These are phyloP conservation scores for Adansonia gregorii DNA, from an alignment of 441 rosid species.

Conservation along the genomic window DNA sequence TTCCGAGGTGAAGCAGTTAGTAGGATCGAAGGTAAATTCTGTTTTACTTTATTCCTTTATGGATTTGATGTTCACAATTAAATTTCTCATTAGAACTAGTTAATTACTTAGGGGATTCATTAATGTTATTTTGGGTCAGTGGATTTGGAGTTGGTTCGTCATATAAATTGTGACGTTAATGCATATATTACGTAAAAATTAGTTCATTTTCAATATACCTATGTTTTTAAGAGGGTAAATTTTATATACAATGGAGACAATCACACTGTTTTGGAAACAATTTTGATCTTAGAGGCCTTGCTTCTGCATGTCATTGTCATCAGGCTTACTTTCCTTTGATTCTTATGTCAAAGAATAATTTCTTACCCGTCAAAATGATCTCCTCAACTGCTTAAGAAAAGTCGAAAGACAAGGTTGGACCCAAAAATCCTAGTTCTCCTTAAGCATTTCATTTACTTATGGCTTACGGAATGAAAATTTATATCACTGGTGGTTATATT, in stretches of 20 bases:
- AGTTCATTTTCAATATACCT: background rate
- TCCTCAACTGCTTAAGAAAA: background rate
- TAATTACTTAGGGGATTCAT: background rate
- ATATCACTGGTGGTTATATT: background rate
- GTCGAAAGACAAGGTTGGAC: background rate
- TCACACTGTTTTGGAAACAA: background rate
- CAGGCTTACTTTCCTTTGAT: background rate
- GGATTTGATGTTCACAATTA: background rate
- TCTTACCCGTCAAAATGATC: background rate
- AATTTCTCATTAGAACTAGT: background rate
- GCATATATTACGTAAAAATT: background rate
- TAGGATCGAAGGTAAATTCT: conserved; percentile 54
- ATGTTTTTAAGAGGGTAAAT: background rate
- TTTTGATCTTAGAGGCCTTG: background rate
- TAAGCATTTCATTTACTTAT: background rate
- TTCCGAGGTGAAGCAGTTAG: conserved; percentile 59
- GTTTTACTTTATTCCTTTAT: conserved; percentile 6
- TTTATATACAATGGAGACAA: background rate
- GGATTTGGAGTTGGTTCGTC: background rate
- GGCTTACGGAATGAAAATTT: background rate
- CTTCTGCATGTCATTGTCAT: conserved; percentile 7
- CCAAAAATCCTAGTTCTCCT: background rate
- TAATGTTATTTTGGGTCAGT: background rate
- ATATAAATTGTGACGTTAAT: conserved; percentile 1
- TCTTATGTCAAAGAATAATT: background rate